These are phyloP conservation scores for Tolypocladium sp. DNA, from an alignment of 2,329 filamentous ascomycete species.

Conservation along the genomic window DNA sequence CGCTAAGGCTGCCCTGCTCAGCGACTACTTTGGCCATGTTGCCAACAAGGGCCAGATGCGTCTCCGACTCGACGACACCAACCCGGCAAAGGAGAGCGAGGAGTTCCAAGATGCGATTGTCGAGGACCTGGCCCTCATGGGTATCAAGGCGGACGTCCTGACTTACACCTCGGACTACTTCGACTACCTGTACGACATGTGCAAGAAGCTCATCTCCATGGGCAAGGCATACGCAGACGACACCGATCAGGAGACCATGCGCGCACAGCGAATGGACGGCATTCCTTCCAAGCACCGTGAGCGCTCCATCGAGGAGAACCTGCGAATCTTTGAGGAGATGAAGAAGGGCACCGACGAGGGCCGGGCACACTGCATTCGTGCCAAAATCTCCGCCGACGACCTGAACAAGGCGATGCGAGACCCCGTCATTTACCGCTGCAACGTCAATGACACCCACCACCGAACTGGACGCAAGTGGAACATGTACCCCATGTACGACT, in stretches of 20 bases:
- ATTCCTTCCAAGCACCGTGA: constrained; percentile 76
- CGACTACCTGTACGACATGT: constrained; percentile 79
- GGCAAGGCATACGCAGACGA: constrained; percentile 93
- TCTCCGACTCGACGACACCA: constrained; percentile 93
- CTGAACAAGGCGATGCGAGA: constrained; percentile 94
- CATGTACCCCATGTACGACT: constrained; percentile 82
- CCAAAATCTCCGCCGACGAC: constrained; percentile 85
- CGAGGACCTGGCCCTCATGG: constrained; percentile 84
- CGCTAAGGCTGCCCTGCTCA: constrained; percentile 85
- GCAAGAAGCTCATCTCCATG: constrained; percentile 73
- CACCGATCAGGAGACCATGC: constrained; percentile 83
- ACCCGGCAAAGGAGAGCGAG: constrained; percentile 93
- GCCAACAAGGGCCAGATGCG: constrained; percentile 87
- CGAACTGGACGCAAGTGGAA: constrained; percentile 74
- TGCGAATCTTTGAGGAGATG: constrained; percentile 89
- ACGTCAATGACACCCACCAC: constrained; percentile 58
- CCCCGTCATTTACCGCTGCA: constrained; percentile 94
- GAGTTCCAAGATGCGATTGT: constrained; percentile 93
- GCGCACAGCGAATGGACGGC: constrained; percentile 73
- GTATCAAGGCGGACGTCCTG: constrained; percentile 77
- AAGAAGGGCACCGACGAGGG: constrained; percentile 75
- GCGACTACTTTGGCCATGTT: constrained; percentile 94
- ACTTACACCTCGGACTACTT: constrained; percentile 96
- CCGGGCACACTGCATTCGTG: constrained; percentile 80
- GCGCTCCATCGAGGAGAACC: constrained; percentile 68